phyloP scores from a whole-genome alignment of 768 basidiomycete species.

The Ramaria rubella region DNA sequence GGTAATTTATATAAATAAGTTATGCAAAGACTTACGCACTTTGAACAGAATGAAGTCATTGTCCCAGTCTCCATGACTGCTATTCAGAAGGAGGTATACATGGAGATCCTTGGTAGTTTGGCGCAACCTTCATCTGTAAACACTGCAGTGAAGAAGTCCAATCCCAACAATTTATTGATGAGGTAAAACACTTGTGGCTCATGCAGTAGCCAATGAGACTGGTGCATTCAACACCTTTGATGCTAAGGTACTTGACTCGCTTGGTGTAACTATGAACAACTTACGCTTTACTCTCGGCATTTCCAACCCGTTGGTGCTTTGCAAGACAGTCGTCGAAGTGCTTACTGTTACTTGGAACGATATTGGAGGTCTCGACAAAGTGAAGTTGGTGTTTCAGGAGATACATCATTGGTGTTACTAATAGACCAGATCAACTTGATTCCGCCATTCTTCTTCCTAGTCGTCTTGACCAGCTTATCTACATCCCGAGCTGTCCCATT shows the following conservation, averaged over 20 bases:
- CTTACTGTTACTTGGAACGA: slow-evolving; percentile 99
- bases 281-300: slow-evolving; percentile 98
- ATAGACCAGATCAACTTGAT: slow-evolving; percentile 95
- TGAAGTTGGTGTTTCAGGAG: slow-evolving; percentile 98
- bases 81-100: slow-evolving; percentile 80
- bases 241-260: slow-evolving; percentile 96
- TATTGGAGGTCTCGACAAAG: slow-evolving; percentile 98
- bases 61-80: slow-evolving; percentile 85
- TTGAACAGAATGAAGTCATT: slow-evolving; percentile 77
- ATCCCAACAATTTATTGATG: slow-evolving; percentile 81
- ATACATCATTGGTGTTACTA: slow-evolving; percentile 96
- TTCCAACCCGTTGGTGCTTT: slow-evolving; percentile 96
- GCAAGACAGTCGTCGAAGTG: slow-evolving; percentile 99
- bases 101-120: slow-evolving; percentile 57
- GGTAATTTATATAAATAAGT: slow-evolving; percentile 24
- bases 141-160: slow-evolving; percentile 38
- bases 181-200: slow-evolving; percentile 61
- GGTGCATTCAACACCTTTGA: slow-evolving; percentile 94
- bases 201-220: slow-evolving; percentile 30
- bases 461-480: slow-evolving; percentile 98
- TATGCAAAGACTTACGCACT: background rate
- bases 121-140: slow-evolving; percentile 36
- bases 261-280: slow-evolving; percentile 99
- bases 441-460: slow-evolving; percentile 90
- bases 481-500: slow-evolving; percentile 92